phyloP scores from a whole-genome alignment of 768 basidiomycete genomes.

The Xerocomus brunneocitrinus region DNA sequence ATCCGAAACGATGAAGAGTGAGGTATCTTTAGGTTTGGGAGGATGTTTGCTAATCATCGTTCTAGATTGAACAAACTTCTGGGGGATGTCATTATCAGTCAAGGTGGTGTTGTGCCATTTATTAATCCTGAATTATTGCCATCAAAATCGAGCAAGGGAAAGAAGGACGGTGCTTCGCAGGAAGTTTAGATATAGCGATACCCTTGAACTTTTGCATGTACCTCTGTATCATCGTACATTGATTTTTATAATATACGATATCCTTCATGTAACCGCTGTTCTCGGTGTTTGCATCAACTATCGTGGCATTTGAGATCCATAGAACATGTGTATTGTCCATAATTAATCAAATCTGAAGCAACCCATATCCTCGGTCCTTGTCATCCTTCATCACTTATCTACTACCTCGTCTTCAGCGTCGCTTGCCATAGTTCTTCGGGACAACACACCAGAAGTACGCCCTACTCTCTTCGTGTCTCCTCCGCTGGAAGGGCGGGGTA shows the following conservation, averaged over 20 bases:
- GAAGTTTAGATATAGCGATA: slow-evolving; percentile 37
- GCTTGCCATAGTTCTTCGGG: slow-evolving; percentile 76
- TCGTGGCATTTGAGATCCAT: not conserved
- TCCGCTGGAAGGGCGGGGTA: slow-evolving; percentile 8
- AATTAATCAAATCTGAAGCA: not conserved
- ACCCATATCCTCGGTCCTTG: not conserved
- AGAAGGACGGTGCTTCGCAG: slow-evolving; percentile 47
- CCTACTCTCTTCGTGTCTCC: slow-evolving; percentile 36
- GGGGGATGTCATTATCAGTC: slow-evolving; percentile 62
- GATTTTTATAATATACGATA: slow-evolving; percentile 30
- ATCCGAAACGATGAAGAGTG: slow-evolving; percentile 76
- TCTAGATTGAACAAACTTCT: slow-evolving; percentile 52
- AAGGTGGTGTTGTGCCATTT: slow-evolving; percentile 73
- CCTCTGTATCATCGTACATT: slow-evolving; percentile 23
- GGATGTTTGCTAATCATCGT: not conserved
- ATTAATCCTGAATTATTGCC: slow-evolving; percentile 50
- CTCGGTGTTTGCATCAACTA: not conserved
- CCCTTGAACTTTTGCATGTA: slow-evolving; percentile 1
- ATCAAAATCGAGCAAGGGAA: slow-evolving; percentile 43
- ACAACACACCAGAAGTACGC: slow-evolving; percentile 45
- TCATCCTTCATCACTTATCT: slow-evolving; percentile 19
- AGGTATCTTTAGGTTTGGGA: slow-evolving; percentile 11
- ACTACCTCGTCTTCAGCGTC: slow-evolving; percentile 78
- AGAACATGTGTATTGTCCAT: not conserved
- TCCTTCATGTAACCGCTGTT: slow-evolving; percentile 18